phyloP scores from a whole-genome alignment of 2,329 filamentous ascomycete genomes.

The Colletotrichum sp. region DNA sequence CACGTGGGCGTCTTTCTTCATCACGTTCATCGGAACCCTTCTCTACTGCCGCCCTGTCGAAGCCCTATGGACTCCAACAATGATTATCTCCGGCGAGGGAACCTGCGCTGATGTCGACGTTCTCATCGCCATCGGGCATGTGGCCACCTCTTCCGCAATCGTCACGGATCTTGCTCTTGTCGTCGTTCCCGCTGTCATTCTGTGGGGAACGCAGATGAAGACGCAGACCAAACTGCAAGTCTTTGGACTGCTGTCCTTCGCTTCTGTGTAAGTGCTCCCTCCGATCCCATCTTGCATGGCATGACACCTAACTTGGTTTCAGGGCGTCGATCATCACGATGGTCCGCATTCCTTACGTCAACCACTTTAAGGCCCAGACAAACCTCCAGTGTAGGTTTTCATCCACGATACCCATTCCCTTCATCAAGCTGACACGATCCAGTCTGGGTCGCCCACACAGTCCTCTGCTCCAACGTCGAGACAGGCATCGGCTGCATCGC shows the following conservation, averaged over 20 bases:
- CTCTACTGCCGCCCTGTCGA: slow-evolving; percentile 36
- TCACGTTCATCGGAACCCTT: slow-evolving; percentile 33
- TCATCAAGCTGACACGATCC: background rate
- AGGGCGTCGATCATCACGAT: slow-evolving; percentile 27
- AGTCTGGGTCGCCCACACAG: slow-evolving; percentile 23
- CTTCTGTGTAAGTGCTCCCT: slow-evolving; percentile 13
- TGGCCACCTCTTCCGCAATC: slow-evolving; percentile 34
- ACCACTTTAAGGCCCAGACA: slow-evolving; percentile 20
- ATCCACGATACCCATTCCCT: no score
- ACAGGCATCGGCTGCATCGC: slow-evolving; percentile 26
- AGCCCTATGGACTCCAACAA: slow-evolving; percentile 30
- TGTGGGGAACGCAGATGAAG: slow-evolving; percentile 37
- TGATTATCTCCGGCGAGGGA: slow-evolving; percentile 29
- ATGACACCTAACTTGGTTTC: background rate
- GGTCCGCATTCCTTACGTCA: slow-evolving; percentile 25
- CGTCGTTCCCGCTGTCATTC: slow-evolving; percentile 33
- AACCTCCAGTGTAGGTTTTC: slow-evolving; percentile 13
- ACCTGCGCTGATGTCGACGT: slow-evolving; percentile 23
- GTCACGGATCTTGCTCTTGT: slow-evolving; percentile 35
- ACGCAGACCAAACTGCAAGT: slow-evolving; percentile 25
- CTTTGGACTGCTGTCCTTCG: slow-evolving; percentile 24
- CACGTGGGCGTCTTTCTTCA: slow-evolving; percentile 29
- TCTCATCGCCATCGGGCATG: slow-evolving; percentile 30
- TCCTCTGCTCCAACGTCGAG: slow-evolving; percentile 27
- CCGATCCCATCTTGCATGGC: no score